Evolutionary conservation across 805 yeast genomes (phyloP).

Genomic region (Yarrowia bubula): DNA sequence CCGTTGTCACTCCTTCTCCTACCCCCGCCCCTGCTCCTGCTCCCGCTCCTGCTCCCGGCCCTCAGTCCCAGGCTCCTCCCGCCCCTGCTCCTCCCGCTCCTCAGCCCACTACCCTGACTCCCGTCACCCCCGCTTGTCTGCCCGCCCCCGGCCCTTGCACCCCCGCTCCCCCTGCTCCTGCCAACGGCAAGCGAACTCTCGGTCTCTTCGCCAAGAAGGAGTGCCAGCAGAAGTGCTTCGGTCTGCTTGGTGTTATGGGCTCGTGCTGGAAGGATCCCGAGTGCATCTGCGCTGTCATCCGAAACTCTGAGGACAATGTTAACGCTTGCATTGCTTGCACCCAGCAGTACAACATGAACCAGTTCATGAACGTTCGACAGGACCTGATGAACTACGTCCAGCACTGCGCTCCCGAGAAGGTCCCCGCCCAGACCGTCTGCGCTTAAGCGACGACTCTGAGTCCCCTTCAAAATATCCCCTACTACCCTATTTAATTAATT

Average conservation of each 20-base stretch:
- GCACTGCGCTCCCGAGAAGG: slow-evolving; percentile 26
- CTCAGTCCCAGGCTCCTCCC: neutral
- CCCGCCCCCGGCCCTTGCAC: slow-evolving; percentile 21
- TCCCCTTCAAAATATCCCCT: neutral
- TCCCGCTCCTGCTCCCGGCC: neutral
- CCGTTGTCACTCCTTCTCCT: slow-evolving; percentile 6
- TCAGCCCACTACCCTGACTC: neutral
- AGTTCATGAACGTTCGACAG: slow-evolving; percentile 22
- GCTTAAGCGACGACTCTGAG: neutral
- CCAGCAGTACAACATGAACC: slow-evolving; percentile 25
- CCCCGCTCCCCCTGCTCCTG: slow-evolving; percentile 1
- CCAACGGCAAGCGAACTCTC: slow-evolving; percentile 22
- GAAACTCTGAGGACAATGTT: slow-evolving; percentile 19
- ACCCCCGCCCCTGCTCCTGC: neutral
- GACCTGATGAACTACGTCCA: slow-evolving; percentile 24
- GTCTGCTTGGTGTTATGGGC: slow-evolving; percentile 13
- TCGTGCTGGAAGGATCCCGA: slow-evolving; percentile 24
- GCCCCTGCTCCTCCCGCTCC: neutral
- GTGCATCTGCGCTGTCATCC: slow-evolving; percentile 18
- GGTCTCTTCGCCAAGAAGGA: slow-evolving; percentile 17
- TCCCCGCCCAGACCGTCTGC: slow-evolving; percentile 18
- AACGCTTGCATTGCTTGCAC: slow-evolving; percentile 13
- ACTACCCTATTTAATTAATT: slow-evolving; percentile 25
- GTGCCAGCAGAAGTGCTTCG: slow-evolving; percentile 14
- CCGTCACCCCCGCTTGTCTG: slow-evolving; percentile 15